Conservation (phyloP, 805 yeast species). For the Diddensiella transvaalensis region DNA sequence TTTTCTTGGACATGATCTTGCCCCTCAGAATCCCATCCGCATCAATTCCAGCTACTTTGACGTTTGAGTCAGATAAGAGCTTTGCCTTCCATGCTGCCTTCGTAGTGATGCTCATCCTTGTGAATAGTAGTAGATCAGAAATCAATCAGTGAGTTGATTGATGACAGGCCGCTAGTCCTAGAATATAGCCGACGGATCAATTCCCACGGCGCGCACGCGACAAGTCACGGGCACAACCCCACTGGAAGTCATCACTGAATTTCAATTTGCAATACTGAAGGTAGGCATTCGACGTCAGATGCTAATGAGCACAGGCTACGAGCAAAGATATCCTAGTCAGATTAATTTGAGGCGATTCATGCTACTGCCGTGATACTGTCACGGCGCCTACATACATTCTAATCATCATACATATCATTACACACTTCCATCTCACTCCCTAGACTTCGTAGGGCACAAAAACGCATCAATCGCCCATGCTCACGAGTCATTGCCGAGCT, state of each 20-base stretch:
- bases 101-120: conserved; percentile 2
- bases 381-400: too few species aligned
- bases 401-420: background rate
- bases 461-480: background rate
- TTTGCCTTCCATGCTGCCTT: conserved; percentile 3
- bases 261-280: too few species aligned
- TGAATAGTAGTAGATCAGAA: background rate
- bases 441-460: background rate
- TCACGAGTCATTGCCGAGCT: background rate
- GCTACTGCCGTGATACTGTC: too few species aligned
- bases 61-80: conserved; percentile 13
- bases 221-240: too few species aligned
- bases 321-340: too few species aligned
- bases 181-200: too few species aligned
- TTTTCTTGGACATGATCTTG: conserved; percentile 30
- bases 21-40: conserved; percentile 36
- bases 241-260: too few species aligned
- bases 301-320: too few species aligned
- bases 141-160: background rate
- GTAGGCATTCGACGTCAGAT: too few species aligned
- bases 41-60: conserved; percentile 36
- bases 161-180: too few species aligned
- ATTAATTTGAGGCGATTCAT: too few species aligned
- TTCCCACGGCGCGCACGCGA: too few species aligned
- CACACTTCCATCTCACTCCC: background rate